Conservation (phyloP, 345 rosid species). For the Carallia brachiata region DNA sequence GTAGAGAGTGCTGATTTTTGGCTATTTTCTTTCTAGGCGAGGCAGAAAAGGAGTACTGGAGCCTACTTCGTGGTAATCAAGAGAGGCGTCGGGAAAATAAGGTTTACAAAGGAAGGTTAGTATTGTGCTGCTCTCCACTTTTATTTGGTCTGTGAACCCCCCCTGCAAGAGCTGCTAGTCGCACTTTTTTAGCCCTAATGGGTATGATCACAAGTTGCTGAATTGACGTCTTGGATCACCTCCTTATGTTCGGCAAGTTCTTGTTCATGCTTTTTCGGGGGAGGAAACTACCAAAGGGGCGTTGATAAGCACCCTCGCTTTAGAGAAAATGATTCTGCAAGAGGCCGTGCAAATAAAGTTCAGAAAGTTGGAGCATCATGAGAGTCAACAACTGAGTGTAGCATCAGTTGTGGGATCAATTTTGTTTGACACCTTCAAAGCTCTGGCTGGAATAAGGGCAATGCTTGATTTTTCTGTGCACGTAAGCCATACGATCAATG, state of each 20-base stretch:
- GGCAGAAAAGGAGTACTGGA: conserved; percentile 85
- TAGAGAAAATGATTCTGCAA: conserved; percentile 45
- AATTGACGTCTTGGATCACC: too few relatives aligned
- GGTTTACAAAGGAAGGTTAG: conserved; percentile 73
- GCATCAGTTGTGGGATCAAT: not conserved
- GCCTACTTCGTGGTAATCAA: conserved; percentile 51
- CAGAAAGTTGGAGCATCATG: conserved; percentile 39
- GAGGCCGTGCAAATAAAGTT: conserved; percentile 62
- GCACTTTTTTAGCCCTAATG: too few relatives aligned
- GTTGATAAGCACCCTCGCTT: conserved; percentile 53
- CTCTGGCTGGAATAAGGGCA: too few relatives aligned
- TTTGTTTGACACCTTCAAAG: too few relatives aligned
- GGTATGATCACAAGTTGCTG: too few relatives aligned
- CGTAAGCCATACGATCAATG: too few relatives aligned
- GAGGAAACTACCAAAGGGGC: conserved; percentile 59
- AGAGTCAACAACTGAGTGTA: not conserved
- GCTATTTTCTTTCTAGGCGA: conserved; percentile 50
- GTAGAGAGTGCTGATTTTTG: not conserved
- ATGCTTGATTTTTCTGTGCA: too few relatives aligned
- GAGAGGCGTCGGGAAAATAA: conserved; percentile 40
- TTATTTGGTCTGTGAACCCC: not conserved
- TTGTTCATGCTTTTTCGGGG: conserved; percentile 44
- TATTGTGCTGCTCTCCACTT: not conserved
- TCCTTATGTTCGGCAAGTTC: not conserved
- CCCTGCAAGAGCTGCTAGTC: too few relatives aligned